phyloP scores from a whole-genome alignment of 1,139 yeast species.

The Suhomyces coccinellae region DNA sequence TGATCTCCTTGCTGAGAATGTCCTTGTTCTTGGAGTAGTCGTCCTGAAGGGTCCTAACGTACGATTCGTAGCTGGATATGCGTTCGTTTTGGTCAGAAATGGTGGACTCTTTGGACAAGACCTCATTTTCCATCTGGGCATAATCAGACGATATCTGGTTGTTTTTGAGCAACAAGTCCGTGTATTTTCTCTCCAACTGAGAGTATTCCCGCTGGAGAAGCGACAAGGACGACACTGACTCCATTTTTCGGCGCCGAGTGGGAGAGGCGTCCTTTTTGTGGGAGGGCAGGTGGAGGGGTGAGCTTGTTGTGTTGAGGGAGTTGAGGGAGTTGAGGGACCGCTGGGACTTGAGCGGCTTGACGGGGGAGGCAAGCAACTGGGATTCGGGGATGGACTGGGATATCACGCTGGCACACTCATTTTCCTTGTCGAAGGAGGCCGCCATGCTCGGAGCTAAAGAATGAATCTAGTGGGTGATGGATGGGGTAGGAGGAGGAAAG shows the following conservation, averaged over 20 bases:
- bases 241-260: constrained; percentile 11
- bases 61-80: constrained; percentile 23
- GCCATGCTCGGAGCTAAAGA: constrained; percentile 10
- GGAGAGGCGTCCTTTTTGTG: constrained; percentile 7
- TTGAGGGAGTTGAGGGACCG: constrained; percentile 12
- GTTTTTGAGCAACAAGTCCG: constrained; percentile 28
- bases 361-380: constrained; percentile 4
- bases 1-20: constrained; percentile 31
- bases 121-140: constrained; percentile 25
- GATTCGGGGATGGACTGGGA: constrained; percentile 10
- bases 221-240: constrained; percentile 1
- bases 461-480: constrained; percentile 2
- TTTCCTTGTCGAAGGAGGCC: constrained; percentile 13
- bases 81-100: constrained; percentile 23
- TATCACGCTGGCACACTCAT: constrained; percentile 14
- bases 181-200: constrained; percentile 27
- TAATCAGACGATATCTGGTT: constrained; percentile 23
- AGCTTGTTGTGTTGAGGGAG: constrained; percentile 2
- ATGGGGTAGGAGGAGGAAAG: neutral
- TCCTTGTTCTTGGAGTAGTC: constrained; percentile 30
- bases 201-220: constrained; percentile 13
- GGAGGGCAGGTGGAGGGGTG: constrained; percentile 7
- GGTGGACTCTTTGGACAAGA: constrained; percentile 19
- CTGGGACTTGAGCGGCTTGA: constrained; percentile 13
- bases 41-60: constrained; percentile 21